phyloP scores from a whole-genome alignment of 441 rosid species.

The Mallotus repandus region DNA sequence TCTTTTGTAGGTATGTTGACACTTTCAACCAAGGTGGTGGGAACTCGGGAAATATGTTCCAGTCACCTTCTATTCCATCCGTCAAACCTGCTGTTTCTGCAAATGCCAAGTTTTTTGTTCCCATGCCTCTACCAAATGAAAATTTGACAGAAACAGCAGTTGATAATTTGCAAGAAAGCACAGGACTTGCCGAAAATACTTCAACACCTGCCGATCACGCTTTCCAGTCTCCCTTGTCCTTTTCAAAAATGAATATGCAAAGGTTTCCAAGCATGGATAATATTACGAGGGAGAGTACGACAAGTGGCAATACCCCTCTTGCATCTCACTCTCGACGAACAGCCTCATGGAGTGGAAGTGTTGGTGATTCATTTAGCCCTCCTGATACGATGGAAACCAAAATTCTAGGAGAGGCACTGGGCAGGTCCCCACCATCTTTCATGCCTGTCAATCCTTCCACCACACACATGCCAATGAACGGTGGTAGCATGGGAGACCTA shows the following conservation, averaged over 20 bases:
- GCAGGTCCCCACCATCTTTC: conserved; percentile 38
- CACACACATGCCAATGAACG: conserved; percentile 29
- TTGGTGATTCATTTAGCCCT: conserved; percentile 37
- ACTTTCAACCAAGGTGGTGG: conserved; percentile 71
- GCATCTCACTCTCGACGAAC: conserved; percentile 60
- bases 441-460: conserved; percentile 31
- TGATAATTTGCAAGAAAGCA: conserved; percentile 51
- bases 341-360: conserved; percentile 93
- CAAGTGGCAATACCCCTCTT: conserved; percentile 29
- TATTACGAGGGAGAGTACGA: conserved; percentile 35
- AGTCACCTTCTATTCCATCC: conserved; percentile 60
- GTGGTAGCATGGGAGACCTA: conserved; percentile 67
- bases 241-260: conserved; percentile 43
- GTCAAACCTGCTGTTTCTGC: conserved; percentile 70
- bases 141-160: conserved; percentile 45
- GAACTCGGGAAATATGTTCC: conserved; percentile 56
- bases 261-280: conserved; percentile 79
- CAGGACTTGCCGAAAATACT: conserved; percentile 39
- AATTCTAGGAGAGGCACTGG: conserved; percentile 38
- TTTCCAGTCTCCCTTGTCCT: conserved; percentile 39
- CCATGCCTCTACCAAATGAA: conserved; percentile 51
- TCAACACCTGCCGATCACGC: conserved; percentile 40
- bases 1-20: conserved; percentile 64
- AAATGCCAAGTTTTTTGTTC: conserved; percentile 82
- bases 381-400: conserved; percentile 29